Evolutionary conservation across 768 basidiomycete genomes (phyloP), one percentile per base, ranked within the genome.

Genomic region (Mycena leptocephala): DNA sequence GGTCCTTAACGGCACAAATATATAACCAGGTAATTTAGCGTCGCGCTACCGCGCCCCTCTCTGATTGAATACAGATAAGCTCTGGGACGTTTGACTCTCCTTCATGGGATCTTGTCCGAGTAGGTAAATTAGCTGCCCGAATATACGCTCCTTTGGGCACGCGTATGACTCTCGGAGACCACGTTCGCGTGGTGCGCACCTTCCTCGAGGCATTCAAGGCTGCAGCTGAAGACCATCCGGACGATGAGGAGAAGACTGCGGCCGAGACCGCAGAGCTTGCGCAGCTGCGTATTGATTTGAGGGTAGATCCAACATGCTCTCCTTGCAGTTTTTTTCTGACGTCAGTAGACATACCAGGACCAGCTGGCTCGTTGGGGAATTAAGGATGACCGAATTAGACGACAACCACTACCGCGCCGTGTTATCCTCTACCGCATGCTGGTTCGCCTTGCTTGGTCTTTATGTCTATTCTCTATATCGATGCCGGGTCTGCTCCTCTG

Each of bases 81-180:
- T 90, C 90, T 32, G 95, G 95, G 7, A 96, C 95, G 1, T 88
- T 96, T 63, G 94, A 96, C 76, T 94, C 96, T 4, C 97, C 96
- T 30, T 94, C 94, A 7, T 97, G 96, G 95, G 90, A 92, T 76
- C 86, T 94, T 39, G 88, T 96, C 48, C 91, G 95, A 56, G 90
- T 90, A 26, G 93, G 94, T 28, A 95, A 96, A 82, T 88, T 95
- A 56, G 95, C 95, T 5, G 89, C 95, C 22, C 86, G 95, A 32
- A 92, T 97, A 58, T 97, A 97, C 79, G 95, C 92, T 7, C 96
- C 96, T 3, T 86, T 97, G n/a, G 96, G 96, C 51, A 97, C 96
- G 18, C 87, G 85, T 16, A 96, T 97, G 94, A 91, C 89, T 69
- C 87, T 97, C 20, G 96, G 97, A 14, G 95, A 97, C 82, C 92